Evolutionary conservation across 2,329 filamentous ascomycete species (phyloP).

Genomic region (Fusarium verticillioides): DNA sequence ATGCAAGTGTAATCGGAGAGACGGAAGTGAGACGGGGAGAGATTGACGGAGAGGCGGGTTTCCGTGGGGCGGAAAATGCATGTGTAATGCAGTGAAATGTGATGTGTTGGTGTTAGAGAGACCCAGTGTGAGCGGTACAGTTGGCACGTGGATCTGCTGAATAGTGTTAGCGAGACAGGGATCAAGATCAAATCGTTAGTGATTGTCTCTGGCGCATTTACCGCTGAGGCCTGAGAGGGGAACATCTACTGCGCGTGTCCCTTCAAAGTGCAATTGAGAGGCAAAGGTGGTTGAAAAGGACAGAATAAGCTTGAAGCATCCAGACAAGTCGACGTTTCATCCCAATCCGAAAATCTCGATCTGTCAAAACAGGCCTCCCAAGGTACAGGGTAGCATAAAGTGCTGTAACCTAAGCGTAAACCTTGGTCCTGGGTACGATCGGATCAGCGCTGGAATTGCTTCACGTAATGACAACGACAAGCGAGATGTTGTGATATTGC

Average conservation of each 20-base stretch:
- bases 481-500: not conserved
- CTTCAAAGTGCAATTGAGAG: not conserved
- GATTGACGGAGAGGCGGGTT: conserved; percentile 8
- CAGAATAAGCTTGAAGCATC: not conserved
- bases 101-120: not conserved
- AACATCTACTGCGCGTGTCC: not conserved
- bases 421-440: not conserved
- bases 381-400: not conserved
- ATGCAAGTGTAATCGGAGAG: conserved; percentile 33
- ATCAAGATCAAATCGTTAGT: not conserved
- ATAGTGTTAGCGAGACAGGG: not conserved
- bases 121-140: not conserved
- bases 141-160: conserved; percentile 6
- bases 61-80: not conserved
- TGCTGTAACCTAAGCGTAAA: not conserved
- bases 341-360: not conserved
- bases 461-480: not conserved
- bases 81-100: not conserved
- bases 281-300: not conserved
- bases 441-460: not conserved
- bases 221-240: not conserved
- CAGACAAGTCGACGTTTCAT: not conserved
- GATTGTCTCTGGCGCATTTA: not conserved
- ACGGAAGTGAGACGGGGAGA: conserved; percentile 15
- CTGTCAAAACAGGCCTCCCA: not conserved